These are phyloP conservation scores for Phytopythium delawarense DNA, from an alignment of 352 stramenopile species.

Conservation along the genomic window DNA sequence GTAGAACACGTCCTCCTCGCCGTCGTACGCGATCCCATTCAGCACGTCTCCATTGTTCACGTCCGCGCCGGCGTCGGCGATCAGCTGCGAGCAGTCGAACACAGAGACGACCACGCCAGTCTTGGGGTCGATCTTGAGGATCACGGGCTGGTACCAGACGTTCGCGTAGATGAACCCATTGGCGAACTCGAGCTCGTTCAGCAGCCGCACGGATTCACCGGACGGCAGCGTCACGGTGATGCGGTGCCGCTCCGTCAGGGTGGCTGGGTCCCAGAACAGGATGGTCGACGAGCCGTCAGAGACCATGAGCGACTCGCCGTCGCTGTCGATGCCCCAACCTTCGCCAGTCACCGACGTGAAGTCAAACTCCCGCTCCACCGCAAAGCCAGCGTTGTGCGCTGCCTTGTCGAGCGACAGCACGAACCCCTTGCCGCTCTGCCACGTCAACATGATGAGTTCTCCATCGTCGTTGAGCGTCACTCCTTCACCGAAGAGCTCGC, in stretches of 20 bases:
- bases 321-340: constrained; percentile 93
- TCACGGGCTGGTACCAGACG: constrained; percentile 91
- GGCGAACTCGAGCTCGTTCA: constrained; percentile 94
- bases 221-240: constrained; percentile 56
- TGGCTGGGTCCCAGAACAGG: constrained; percentile 89
- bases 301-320: constrained; percentile 55
- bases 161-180: constrained; percentile 93
- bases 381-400: constrained; percentile 19
- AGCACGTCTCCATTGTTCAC: constrained; percentile 71
- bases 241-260: constrained; percentile 64
- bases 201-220: constrained; percentile 40
- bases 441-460: constrained; percentile 90
- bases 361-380: constrained; percentile 54
- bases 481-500: constrained; percentile 89
- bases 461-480: constrained; percentile 69
- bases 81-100: constrained; percentile 79
- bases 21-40: constrained; percentile 93
- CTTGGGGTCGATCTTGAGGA: constrained; percentile 91
- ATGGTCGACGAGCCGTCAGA: constrained; percentile 89
- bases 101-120: constrained; percentile 83
- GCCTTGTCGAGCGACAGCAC: constrained; percentile 67
- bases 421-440: constrained; percentile 85
- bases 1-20: constrained; percentile 88
- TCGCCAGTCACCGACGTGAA: constrained; percentile 77
- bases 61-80: constrained; percentile 51